Percentiles rank a stretch among this genome's conserved stretches.
phyloP scores from a whole-genome alignment of 106 monocot species.

The Dioscorea dumetorum region DNA sequence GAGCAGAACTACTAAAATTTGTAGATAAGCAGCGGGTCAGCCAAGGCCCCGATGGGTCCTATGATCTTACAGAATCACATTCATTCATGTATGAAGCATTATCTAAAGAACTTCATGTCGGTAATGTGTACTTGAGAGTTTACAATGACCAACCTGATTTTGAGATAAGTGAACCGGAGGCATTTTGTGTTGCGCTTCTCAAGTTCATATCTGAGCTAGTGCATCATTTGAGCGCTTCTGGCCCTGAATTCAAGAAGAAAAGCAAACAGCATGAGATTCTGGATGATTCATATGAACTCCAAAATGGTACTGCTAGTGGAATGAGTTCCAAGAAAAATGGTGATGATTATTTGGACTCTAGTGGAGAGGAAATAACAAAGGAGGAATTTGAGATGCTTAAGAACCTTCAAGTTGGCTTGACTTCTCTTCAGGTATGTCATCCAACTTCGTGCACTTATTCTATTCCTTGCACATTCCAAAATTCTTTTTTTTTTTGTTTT shows the following conservation, averaged over 20 bases:
- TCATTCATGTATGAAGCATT: conserved; percentile 68
- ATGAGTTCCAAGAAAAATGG: conserved; percentile 17
- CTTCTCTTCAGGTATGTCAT: conserved; percentile 75
- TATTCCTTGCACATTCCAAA: neutral
- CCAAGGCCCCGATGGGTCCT: conserved; percentile 91
- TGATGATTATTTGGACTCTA: conserved; percentile 17
- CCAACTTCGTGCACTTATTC: neutral
- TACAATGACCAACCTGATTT: conserved; percentile 94
- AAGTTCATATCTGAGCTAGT: conserved; percentile 71
- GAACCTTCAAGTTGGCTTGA: conserved; percentile 78
- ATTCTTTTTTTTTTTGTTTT: neutral
- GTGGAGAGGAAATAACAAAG: conserved; percentile 17
- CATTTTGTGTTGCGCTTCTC: conserved; percentile 74
- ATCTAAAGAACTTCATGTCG: conserved; percentile 82
- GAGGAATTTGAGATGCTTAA: conserved; percentile 43
- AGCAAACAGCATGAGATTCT: conserved; percentile 12
- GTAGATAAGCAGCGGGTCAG: conserved; percentile 83
- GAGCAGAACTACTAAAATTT: conserved; percentile 91
- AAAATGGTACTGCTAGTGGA: conserved; percentile 24
- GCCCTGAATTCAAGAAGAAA: conserved; percentile 15
- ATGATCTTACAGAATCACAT: conserved; percentile 63
- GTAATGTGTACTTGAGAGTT: conserved; percentile 92
- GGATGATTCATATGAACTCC: conserved; percentile 21
- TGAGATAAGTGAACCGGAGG: conserved; percentile 84
- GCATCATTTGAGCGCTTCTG: conserved; percentile 27